Evolutionary conservation across 2,329 filamentous ascomycete genomes (phyloP), one percentile per base, ranked within the genome.

Genomic region (Neonectria sp.): DNA sequence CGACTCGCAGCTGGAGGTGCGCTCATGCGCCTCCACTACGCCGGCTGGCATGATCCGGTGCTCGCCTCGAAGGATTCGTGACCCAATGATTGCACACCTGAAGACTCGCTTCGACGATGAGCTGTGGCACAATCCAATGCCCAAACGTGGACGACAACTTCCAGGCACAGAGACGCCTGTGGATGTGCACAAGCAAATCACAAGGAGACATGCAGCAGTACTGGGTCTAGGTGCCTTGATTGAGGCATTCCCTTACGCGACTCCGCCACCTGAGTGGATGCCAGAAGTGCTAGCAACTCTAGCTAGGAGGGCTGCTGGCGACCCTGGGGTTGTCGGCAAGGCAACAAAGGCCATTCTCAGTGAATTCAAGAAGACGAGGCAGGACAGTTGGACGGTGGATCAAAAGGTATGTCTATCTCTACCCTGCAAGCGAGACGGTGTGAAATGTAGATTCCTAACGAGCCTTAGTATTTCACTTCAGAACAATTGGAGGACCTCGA

Each of bases 341-440:
- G 96, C 95, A 67, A 97, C 97, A 12, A 99, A 99, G 87, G 89
- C 88, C 21, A 95, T 98, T 40, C 85, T 99, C 71, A 95, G 95
- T 68, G 97, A 99, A 77, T 99, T 99, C 86, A 99, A 99, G 86
- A 99, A 99, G 89, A 99, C 96, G 52, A 91, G 96, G 79, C 96
- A 99, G 81, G 96, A 99, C 85, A 99, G 95, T 73, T 99, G 96
- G 96, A 92, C 92, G 76, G 95, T 97, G 68, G 96, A 99, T 84
- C 94, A 97, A 75, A 98, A 97, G 92, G 96, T 97, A 84, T 81
- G 90, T 82, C 63, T 33, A 3, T 25, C 17, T 7, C 17, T 7
- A 33, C 43, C n/a, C 17, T 33, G 33, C 33, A 9, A 15, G 13
- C 31, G n/a, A 13, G 24, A 51, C 13, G 49, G 31, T 25, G 17